A percentile compares a stretch with the other conserved stretches of the same genome.
phyloP scores from a whole-genome alignment of 192 early-diverging fungal species.

The Coemansia sp. region DNA sequence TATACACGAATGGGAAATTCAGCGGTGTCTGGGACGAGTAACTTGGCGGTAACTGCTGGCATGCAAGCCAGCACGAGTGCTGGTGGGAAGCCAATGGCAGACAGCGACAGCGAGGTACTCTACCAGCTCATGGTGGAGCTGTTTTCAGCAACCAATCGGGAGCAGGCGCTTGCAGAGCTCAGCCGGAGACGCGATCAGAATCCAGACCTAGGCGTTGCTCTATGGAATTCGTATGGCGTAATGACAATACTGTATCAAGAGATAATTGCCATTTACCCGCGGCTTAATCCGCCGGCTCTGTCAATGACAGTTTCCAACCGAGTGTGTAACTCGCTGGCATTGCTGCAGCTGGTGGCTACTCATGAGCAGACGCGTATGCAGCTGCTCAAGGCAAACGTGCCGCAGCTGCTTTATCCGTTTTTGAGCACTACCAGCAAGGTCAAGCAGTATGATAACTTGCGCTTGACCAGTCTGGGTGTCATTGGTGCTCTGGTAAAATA shows the following conservation, averaged over 20 bases:
- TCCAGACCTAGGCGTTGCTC: conserved; percentile 90
- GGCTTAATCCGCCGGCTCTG: conserved; percentile 81
- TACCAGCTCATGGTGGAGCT: conserved; percentile 85
- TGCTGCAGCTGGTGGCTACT: conserved; percentile 94
- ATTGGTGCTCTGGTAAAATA: conserved; percentile 98
- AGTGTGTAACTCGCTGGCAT: conserved; percentile 92
- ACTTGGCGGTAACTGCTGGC: conserved; percentile 1
- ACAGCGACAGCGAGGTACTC: conserved; percentile 72
- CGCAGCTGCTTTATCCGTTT: conserved; percentile 96
- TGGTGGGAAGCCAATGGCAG: conserved; percentile 7
- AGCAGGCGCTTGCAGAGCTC: conserved; percentile 88
- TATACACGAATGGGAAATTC: conserved; percentile 28
- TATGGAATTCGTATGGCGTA: conserved; percentile 97
- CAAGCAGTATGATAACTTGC: conserved; percentile 93
- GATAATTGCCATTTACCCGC: conserved; percentile 93
- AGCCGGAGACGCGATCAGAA: conserved; percentile 94
- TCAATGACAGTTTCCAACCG: conserved; percentile 88
- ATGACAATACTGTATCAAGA: conserved; percentile 95
- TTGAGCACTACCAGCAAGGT: conserved; percentile 94
- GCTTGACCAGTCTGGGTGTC: conserved; percentile 90
- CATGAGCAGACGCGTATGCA: conserved; percentile 84
- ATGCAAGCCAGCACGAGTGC: background rate
- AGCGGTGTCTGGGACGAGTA: background rate
- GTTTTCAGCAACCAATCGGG: conserved; percentile 71
- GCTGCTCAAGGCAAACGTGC: conserved; percentile 79